These are phyloP conservation scores for Thalassiosira livingstoniorum DNA, from an alignment of 352 stramenopile species.

Conservation along the genomic window DNA sequence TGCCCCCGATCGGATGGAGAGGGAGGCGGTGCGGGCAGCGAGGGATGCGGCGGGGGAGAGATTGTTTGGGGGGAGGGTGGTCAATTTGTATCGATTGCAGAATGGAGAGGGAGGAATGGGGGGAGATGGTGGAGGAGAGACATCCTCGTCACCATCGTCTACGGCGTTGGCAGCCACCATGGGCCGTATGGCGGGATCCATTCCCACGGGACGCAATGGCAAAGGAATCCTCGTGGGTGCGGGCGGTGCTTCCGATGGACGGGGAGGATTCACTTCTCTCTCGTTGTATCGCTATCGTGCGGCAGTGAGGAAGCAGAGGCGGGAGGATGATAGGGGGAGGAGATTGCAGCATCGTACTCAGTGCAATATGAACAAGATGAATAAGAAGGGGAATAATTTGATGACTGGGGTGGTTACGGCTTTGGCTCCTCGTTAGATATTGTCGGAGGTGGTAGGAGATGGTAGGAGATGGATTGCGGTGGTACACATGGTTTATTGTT, in stretches of 20 bases:
- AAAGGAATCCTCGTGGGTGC: slow-evolving; percentile 76
- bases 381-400: slow-evolving; percentile 85
- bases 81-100: slow-evolving; percentile 53
- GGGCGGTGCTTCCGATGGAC: slow-evolving; percentile 27
- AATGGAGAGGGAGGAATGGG: slow-evolving; percentile 2
- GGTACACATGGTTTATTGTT: too few relatives aligned
- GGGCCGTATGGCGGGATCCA: slow-evolving; percentile 29
- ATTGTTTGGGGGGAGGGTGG: slow-evolving; percentile 73
- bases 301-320: slow-evolving; percentile 76
- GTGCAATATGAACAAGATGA: slow-evolving; percentile 85
- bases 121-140: slow-evolving; percentile 24
- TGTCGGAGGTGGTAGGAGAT: too few relatives aligned
- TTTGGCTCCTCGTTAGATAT: slow-evolving; percentile 43
- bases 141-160: neutral
- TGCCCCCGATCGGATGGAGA: slow-evolving; percentile 55
- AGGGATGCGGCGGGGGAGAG: slow-evolving; percentile 73
- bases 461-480: too few relatives aligned
- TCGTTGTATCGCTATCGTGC: slow-evolving; percentile 84
- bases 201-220: slow-evolving; percentile 60
- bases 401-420: slow-evolving; percentile 74
- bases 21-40: slow-evolving; percentile 69
- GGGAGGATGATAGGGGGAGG: slow-evolving; percentile 67
- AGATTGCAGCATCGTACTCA: slow-evolving; percentile 66
- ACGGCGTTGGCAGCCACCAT: slow-evolving; percentile 24
- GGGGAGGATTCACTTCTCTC: slow-evolving; percentile 70